Evolutionary conservation across 208 protist species (phyloP).

Genomic region (Wallacemonas sp.): DNA sequence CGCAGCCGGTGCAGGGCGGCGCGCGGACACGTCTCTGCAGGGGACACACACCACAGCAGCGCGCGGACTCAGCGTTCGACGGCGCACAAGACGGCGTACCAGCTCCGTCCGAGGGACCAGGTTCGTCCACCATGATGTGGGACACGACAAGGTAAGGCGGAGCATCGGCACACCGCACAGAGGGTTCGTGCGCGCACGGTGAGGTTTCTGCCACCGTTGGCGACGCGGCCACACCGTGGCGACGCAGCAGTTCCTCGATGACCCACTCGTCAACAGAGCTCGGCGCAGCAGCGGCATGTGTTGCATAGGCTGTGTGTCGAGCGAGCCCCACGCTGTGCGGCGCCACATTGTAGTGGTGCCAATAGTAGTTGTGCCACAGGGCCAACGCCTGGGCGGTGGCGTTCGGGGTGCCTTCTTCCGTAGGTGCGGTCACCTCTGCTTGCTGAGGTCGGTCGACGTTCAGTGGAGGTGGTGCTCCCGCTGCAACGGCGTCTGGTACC

Average conservation of each 20-base stretch:
- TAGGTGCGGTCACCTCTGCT: too few relatives aligned
- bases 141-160: background rate
- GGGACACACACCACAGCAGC: constrained; percentile 7
- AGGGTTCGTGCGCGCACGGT: background rate
- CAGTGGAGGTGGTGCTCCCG: too few relatives aligned
- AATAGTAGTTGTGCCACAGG: constrained; percentile 13
- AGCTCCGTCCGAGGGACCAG: background rate
- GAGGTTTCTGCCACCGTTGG: background rate
- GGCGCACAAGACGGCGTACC: too few relatives aligned
- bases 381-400: background rate
- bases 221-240: background rate
- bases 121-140: background rate
- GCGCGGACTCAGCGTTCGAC: too few relatives aligned
- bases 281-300: background rate
- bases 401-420: background rate
- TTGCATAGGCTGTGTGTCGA: background rate
- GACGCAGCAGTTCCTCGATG: background rate
- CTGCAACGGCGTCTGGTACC: too few relatives aligned
- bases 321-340: background rate
- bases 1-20: too few relatives aligned
- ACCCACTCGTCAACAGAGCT: background rate
- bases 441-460: too few relatives aligned
- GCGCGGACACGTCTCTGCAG: background rate
- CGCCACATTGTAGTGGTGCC: constrained; percentile 10
- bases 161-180: too few relatives aligned